These are phyloP conservation scores for Echites panduratus DNA, from an alignment of 257 asterid species.

Conservation along the genomic window DNA sequence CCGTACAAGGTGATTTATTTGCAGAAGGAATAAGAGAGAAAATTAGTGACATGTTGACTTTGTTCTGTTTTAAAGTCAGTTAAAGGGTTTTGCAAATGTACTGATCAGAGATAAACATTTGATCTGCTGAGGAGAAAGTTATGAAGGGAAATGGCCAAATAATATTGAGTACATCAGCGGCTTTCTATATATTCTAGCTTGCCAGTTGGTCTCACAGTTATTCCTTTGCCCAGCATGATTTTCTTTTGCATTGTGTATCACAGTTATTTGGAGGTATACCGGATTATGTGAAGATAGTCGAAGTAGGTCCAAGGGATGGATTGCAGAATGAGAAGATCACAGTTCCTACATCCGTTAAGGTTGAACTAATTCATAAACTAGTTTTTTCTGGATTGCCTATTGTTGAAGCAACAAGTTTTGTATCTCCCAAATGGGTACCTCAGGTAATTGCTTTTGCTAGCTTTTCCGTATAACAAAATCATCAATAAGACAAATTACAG, in stretches of 20 bases:
- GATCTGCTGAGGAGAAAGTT: not conserved
- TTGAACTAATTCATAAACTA: slow-evolving; percentile 60
- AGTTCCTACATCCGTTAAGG: slow-evolving; percentile 75
- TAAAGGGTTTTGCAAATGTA: not conserved
- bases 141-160: not conserved
- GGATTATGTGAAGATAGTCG: slow-evolving; percentile 79
- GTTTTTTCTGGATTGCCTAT: slow-evolving; percentile 78
- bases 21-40: not conserved
- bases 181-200: slow-evolving; percentile 9
- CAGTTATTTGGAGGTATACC: slow-evolving; percentile 71
- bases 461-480: slow-evolving; percentile 6
- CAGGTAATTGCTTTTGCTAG: slow-evolving; percentile 49
- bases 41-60: not conserved
- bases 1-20: slow-evolving; percentile 42
- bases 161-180: not conserved
- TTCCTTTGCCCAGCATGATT: slow-evolving; percentile 6
- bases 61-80: not conserved
- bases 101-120: not conserved
- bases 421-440: slow-evolving; percentile 97
- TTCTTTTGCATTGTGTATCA: slow-evolving; percentile 20
- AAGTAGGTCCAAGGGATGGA: slow-evolving; percentile 97
- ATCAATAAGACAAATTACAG: not conserved
- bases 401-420: slow-evolving; percentile 95
- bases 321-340: slow-evolving; percentile 75
- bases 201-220: not conserved